phyloP scores from a whole-genome alignment of 2,329 filamentous ascomycete genomes.

The Ambrosiella beaveri region DNA sequence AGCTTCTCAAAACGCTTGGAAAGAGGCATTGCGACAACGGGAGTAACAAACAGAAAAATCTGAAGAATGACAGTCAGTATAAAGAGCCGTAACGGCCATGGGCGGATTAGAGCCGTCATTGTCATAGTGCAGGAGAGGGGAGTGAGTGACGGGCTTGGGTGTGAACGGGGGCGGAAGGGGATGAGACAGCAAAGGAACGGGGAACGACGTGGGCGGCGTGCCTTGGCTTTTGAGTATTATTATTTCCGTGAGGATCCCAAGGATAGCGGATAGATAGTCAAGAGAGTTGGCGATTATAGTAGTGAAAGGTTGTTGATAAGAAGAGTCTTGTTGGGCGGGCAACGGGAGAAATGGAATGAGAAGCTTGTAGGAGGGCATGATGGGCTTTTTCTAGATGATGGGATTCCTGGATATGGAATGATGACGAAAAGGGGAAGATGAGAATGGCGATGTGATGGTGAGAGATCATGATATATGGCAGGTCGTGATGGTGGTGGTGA shows the following conservation, averaged over 20 bases:
- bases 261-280: no score
- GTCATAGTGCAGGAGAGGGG: neutral
- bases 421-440: neutral
- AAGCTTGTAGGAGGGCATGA: neutral
- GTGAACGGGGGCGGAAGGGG: neutral
- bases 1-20: slow-evolving; percentile 12
- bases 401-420: neutral
- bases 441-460: neutral
- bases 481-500: neutral
- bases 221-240: neutral
- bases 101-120: neutral
- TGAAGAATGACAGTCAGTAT: slow-evolving; percentile 2
- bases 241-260: neutral
- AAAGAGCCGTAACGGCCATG: neutral
- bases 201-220: neutral
- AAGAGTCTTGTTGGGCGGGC: neutral
- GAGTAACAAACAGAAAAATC: neutral
- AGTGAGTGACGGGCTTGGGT: neutral
- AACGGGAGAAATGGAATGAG: neutral
- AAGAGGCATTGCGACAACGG: slow-evolving; percentile 7
- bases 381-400: neutral
- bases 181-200: neutral
- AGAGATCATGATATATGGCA: neutral
- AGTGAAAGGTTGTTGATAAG: neutral
- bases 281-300: neutral